phyloP scores from a whole-genome alignment of 2,329 filamentous ascomycete genomes.

The Colletotrichum graminicola region DNA sequence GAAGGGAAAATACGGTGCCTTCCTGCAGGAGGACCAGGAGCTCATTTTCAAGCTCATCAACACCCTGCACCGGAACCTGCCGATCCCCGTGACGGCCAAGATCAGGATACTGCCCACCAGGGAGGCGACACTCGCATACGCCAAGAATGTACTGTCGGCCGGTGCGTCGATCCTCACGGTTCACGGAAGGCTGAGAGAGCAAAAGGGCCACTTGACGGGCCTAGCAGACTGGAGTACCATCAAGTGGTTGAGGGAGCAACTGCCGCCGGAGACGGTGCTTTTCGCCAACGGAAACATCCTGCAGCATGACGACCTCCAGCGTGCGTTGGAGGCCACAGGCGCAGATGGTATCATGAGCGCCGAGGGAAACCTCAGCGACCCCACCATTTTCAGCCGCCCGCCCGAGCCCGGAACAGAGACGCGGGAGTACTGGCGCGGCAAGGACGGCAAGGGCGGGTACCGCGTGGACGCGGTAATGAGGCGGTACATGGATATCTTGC shows the following conservation, averaged over 20 bases:
- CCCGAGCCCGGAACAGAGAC: slow-evolving; percentile 69
- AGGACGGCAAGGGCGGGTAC: slow-evolving; percentile 84
- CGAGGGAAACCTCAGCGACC: slow-evolving; percentile 94
- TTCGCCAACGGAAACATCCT: slow-evolving; percentile 98
- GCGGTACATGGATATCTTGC: slow-evolving; percentile 90
- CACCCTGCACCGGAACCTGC: slow-evolving; percentile 81
- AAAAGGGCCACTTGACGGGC: slow-evolving; percentile 96
- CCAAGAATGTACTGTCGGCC: slow-evolving; percentile 85
- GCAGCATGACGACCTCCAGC: slow-evolving; percentile 80
- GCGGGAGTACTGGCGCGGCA: slow-evolving; percentile 88
- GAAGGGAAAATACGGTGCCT: slow-evolving; percentile 92
- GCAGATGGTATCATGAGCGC: slow-evolving; percentile 96
- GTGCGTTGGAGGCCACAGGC: slow-evolving; percentile 84
- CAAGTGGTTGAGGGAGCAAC: slow-evolving; percentile 81
- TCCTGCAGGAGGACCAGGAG: slow-evolving; percentile 92
- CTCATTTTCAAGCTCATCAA: slow-evolving; percentile 86
- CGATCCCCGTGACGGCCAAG: slow-evolving; percentile 92
- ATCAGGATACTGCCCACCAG: slow-evolving; percentile 89
- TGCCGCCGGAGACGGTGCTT: slow-evolving; percentile 89
- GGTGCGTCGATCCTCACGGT: slow-evolving; percentile 95
- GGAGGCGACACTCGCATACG: slow-evolving; percentile 90
- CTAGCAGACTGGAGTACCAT: slow-evolving; percentile 93
- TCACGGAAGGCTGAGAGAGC: slow-evolving; percentile 88
- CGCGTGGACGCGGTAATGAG: slow-evolving; percentile 89
- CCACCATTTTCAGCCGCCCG: slow-evolving; percentile 81